A percentile compares a stretch with the other conserved stretches of the same genome.
phyloP scores from a whole-genome alignment of 805 yeast genomes.

The Schwanniomyces sp. region DNA sequence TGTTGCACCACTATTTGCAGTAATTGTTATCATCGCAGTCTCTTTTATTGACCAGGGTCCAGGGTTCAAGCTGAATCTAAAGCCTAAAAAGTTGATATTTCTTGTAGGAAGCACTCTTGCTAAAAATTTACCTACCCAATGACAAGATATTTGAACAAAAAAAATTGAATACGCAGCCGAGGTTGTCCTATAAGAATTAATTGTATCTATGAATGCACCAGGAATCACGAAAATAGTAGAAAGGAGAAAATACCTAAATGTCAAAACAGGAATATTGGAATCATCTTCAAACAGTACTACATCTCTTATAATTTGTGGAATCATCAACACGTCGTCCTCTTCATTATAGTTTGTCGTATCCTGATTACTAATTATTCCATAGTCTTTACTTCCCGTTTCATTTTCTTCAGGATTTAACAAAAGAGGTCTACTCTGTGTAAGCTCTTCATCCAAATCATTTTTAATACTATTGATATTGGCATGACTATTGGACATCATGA shows the following conservation, averaged over 20 bases:
- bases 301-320: constrained; percentile 28
- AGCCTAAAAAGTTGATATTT: constrained; percentile 13
- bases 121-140: constrained; percentile 44
- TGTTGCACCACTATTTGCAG: constrained; percentile 50
- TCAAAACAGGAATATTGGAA: constrained; percentile 29
- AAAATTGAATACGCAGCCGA: constrained; percentile 48
- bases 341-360: not conserved
- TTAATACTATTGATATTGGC: not conserved
- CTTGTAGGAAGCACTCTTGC: constrained; percentile 38
- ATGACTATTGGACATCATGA: not conserved
- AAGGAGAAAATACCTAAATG: constrained; percentile 29
- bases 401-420: not conserved
- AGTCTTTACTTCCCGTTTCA: not conserved
- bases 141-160: constrained; percentile 46
- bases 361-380: constrained; percentile 4
- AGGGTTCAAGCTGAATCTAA: constrained; percentile 41
- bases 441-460: not conserved
- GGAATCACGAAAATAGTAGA: constrained; percentile 30
- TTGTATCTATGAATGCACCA: constrained; percentile 37
- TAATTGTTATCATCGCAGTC: constrained; percentile 46
- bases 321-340: constrained; percentile 13
- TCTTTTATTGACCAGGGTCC: constrained; percentile 54
- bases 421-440: not conserved
- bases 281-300: constrained; percentile 33
- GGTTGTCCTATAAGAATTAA: constrained; percentile 37